phyloP scores from a whole-genome alignment of 1,284 basidiomycete species.

The Ceratobasidium sp. region DNA sequence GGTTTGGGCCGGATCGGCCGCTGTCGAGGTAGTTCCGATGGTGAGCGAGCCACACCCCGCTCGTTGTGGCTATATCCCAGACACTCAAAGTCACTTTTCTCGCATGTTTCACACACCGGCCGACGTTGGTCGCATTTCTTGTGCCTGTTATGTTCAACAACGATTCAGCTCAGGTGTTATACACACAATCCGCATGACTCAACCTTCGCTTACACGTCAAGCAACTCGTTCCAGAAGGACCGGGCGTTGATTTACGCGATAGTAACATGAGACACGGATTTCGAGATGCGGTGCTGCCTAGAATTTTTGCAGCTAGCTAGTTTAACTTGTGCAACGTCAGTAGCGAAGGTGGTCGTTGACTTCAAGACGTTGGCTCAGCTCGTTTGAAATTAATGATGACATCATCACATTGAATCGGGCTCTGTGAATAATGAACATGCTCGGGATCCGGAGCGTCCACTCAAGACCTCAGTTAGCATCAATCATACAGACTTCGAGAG shows the following conservation, averaged over 20 bases:
- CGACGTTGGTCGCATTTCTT: constrained; percentile 1
- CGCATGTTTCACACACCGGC: constrained; percentile 5
- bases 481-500: too few relatives aligned
- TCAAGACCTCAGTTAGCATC: too few relatives aligned
- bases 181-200: not conserved
- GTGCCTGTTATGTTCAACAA: not conserved
- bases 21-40: not conserved
- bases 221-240: constrained; percentile 5
- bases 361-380: too few relatives aligned
- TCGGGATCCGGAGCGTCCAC: too few relatives aligned
- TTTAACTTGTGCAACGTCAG: too few relatives aligned
- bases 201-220: constrained; percentile 8
- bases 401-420: too few relatives aligned
- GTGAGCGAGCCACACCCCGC: not conserved
- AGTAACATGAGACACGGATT: too few relatives aligned
- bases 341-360: too few relatives aligned
- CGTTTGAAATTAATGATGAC: too few relatives aligned
- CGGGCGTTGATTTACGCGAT: not conserved
- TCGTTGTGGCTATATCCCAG: constrained; percentile 1
- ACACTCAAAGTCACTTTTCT: constrained; percentile 4
- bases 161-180: not conserved
- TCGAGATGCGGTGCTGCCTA: too few relatives aligned
- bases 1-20: not conserved
- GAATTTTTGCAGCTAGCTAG: too few relatives aligned
- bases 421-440: too few relatives aligned